Evolutionary conservation across 2,329 filamentous ascomycete genomes (phyloP).

Genomic region (Metarhizium humberi): DNA sequence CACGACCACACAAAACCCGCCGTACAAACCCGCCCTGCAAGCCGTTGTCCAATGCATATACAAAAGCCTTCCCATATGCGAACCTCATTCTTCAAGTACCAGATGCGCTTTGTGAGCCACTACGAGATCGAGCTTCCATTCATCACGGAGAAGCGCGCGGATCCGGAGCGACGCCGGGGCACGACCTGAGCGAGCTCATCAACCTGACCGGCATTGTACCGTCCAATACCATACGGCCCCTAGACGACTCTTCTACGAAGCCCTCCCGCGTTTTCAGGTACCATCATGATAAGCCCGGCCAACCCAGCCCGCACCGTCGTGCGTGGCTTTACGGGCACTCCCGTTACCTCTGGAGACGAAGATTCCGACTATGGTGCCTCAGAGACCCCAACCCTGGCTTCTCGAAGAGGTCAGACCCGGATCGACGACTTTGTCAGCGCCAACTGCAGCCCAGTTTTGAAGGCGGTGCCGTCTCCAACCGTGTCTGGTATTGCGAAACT

Average conservation of each 20-base stretch:
- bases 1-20: constrained; percentile 1
- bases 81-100: constrained; percentile 42
- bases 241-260: background rate
- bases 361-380: constrained; percentile 41
- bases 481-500: constrained; percentile 73
- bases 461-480: constrained; percentile 41
- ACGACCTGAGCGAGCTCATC: constrained; percentile 27
- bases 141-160: constrained; percentile 43
- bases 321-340: constrained; percentile 47
- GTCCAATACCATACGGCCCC: background rate
- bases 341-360: constrained; percentile 46
- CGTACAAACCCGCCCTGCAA: constrained; percentile 8
- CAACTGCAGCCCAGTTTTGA: constrained; percentile 53
- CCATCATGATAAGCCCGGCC: constrained; percentile 36
- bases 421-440: constrained; percentile 51
- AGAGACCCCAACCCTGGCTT: constrained; percentile 27
- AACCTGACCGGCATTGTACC: background rate
- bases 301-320: constrained; percentile 43
- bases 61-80: constrained; percentile 33
- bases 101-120: constrained; percentile 47
- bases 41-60: constrained; percentile 45
- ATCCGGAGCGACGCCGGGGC: constrained; percentile 51
- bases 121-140: constrained; percentile 39
- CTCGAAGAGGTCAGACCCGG: constrained; percentile 29
- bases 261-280: background rate